phyloP scores from a whole-genome alignment of 495 filamentous ascomycete species.

The Apodospora peruviana region DNA sequence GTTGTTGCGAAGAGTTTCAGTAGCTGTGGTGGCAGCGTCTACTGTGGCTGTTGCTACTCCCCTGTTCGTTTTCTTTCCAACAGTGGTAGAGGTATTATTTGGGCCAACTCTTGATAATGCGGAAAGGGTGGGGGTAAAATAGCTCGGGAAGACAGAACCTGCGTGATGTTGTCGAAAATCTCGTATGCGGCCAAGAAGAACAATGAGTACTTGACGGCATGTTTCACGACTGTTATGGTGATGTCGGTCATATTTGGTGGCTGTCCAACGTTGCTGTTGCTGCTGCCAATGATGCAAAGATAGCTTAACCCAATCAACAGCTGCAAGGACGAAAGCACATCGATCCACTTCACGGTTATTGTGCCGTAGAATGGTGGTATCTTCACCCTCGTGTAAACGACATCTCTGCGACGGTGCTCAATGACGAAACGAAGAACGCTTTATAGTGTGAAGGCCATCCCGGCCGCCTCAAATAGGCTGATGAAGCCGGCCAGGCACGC shows the following conservation, averaged over 20 bases:
- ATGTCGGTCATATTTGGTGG: too few relatives aligned
- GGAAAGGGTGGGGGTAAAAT: too few relatives aligned
- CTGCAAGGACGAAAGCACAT: background rate
- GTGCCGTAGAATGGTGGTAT: background rate
- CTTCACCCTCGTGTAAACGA: background rate
- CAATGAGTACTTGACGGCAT: too few relatives aligned
- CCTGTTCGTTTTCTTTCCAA: too few relatives aligned
- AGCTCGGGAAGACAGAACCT: background rate
- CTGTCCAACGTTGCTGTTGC: background rate
- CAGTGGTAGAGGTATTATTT: too few relatives aligned
- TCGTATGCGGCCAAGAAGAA: too few relatives aligned
- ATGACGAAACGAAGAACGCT: slow-evolving; percentile 1
- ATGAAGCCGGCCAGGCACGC: background rate
- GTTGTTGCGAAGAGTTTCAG: too few relatives aligned
- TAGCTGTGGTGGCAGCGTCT: too few relatives aligned
- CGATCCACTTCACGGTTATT: background rate
- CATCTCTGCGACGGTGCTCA: background rate
- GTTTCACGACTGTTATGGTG: too few relatives aligned
- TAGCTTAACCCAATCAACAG: background rate
- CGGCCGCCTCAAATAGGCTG: slow-evolving; percentile 3
- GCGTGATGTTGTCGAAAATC: too few relatives aligned
- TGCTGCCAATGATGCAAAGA: background rate
- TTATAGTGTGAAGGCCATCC: background rate
- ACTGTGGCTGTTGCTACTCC: too few relatives aligned
- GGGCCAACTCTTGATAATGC: too few relatives aligned